Percentiles rank a stretch among this genome's conserved stretches.
phyloP scores from a whole-genome alignment of 208 protist species.

The Blastocrithidia nonstop region DNA sequence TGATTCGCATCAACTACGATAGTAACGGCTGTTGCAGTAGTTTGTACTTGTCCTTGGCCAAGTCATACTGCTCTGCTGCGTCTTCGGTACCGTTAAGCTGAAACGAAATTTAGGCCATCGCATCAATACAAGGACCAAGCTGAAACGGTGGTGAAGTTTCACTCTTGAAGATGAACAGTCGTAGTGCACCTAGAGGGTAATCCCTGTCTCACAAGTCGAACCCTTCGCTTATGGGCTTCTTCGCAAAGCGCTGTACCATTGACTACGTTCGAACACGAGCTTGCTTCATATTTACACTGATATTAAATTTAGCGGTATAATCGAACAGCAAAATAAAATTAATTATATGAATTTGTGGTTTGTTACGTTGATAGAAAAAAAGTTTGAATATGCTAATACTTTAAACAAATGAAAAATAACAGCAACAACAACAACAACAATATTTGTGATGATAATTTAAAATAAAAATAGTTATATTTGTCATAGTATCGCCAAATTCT shows the following conservation, averaged over 20 bases:
- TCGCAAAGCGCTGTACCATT: conserved; percentile 71
- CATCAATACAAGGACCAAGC: conserved; percentile 66
- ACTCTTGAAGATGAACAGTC: conserved; percentile 79
- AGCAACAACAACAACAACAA: background rate
- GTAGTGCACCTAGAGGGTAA: conserved; percentile 74
- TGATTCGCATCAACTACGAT: conserved; percentile 61
- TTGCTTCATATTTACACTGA: conserved; percentile 22
- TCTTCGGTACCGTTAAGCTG: conserved; percentile 73
- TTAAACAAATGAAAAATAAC: background rate
- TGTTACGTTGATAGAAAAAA: background rate
- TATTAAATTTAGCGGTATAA: no score
- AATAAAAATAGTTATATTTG: no score
- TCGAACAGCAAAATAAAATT: no score
- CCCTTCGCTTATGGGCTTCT: conserved; percentile 74
- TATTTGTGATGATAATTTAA: no score
- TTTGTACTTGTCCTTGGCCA: conserved; percentile 68
- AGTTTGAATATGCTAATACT: background rate
- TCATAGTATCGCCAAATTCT: no score
- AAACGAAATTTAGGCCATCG: conserved; percentile 58
- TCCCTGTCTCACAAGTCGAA: conserved; percentile 81
- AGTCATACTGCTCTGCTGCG: conserved; percentile 51
- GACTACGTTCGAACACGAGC: conserved; percentile 73
- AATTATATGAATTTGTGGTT: background rate
- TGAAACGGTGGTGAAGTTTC: conserved; percentile 79
- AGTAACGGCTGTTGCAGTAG: conserved; percentile 67